These are phyloP conservation scores for Rhizopogon salebrosus DNA, from an alignment of 768 basidiomycete species.

Conservation along the genomic window DNA sequence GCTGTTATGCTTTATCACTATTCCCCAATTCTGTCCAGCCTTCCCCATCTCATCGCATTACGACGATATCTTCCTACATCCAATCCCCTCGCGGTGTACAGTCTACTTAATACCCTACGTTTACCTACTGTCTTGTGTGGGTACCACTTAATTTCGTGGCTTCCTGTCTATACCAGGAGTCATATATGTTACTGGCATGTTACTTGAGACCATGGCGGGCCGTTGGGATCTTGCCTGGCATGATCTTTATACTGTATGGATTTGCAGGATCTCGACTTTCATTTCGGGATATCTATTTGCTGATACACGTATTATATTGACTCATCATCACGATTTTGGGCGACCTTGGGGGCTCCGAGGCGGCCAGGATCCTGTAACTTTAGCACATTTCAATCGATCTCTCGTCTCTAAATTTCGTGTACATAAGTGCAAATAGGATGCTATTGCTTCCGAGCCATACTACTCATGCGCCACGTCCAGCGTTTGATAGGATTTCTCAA, in stretches of 20 bases:
- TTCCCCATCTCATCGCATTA: constrained; percentile 25
- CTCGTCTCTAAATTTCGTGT: background rate
- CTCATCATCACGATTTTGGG: no score
- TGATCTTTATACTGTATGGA: no score
- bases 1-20: constrained; percentile 22
- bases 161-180: constrained; percentile 18
- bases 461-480: background rate
- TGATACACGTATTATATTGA: no score
- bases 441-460: background rate
- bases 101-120: constrained; percentile 29
- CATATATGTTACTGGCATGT: constrained; percentile 6
- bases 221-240: background rate
- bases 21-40: constrained; percentile 11
- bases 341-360: no score
- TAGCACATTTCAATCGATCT: no score
- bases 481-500: background rate
- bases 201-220: background rate
- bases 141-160: constrained; percentile 23
- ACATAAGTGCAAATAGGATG: background rate
- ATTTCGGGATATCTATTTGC: no score
- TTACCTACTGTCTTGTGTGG: constrained; percentile 30
- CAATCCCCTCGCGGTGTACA: constrained; percentile 25
- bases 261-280: no score
- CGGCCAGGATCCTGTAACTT: no score
- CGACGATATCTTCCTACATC: constrained; percentile 14